Conservation (phyloP, 106 monocot genomes). For the Alisma plantagoaquatica region DNA sequence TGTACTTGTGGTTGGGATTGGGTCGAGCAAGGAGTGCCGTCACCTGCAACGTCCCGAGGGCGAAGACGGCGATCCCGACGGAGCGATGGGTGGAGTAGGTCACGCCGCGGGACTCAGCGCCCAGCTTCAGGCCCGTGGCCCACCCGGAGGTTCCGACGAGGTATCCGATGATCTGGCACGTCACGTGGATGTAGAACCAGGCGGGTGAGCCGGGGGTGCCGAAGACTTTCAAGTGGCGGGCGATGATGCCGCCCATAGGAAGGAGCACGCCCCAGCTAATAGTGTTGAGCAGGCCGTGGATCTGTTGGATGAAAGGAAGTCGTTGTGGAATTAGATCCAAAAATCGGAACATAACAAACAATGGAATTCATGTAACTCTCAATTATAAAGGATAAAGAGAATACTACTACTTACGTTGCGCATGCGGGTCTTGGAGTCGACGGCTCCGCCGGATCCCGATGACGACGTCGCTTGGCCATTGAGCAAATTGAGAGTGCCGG, state of each 20-base stretch:
- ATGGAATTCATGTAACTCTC: neutral
- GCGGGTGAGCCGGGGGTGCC: constrained; percentile 34
- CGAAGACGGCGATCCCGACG: constrained; percentile 46
- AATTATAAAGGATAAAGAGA: constrained; percentile 23
- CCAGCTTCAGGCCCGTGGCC: constrained; percentile 42
- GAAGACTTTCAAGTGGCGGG: constrained; percentile 54
- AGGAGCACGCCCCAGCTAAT: constrained; percentile 61
- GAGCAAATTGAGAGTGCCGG: too few species aligned
- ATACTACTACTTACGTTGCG: too few species aligned
- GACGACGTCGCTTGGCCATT: too few species aligned
- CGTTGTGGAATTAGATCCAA: too few species aligned
- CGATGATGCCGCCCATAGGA: constrained; percentile 44
- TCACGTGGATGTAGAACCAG: constrained; percentile 79
- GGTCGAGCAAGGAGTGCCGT: constrained; percentile 69
- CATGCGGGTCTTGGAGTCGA: too few species aligned
- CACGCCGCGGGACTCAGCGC: constrained; percentile 28
- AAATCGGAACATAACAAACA: constrained; percentile 13
- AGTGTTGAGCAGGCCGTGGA: constrained; percentile 51
- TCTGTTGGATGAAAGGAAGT: too few species aligned
- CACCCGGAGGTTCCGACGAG: constrained; percentile 37
- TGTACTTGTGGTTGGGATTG: constrained; percentile 41
- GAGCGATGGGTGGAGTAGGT: constrained; percentile 43
- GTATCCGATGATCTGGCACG: constrained; percentile 42
- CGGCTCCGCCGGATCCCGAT: too few species aligned
- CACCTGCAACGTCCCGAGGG: constrained; percentile 44